phyloP scores from a whole-genome alignment of 2,329 filamentous ascomycete genomes.

The Xylariaceae sp. region DNA sequence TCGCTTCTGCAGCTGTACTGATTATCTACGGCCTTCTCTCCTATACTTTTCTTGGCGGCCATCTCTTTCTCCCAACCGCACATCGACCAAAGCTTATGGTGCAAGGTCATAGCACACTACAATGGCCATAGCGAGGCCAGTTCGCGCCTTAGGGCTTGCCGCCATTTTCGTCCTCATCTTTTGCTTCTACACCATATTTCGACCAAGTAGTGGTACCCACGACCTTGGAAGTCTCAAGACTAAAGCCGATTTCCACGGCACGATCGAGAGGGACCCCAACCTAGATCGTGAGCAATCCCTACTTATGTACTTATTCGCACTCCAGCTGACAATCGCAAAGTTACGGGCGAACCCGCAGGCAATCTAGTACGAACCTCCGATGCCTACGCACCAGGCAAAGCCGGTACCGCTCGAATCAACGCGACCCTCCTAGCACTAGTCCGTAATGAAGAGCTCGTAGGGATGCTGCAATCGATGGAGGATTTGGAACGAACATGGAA shows the following conservation, averaged over 20 bases:
- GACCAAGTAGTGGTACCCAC: constrained; percentile 48
- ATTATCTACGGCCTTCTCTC: background rate
- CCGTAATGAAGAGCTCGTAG: constrained; percentile 85
- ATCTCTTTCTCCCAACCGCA: constrained; percentile 4
- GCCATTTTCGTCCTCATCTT: constrained; percentile 78
- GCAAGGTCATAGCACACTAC: constrained; percentile 42
- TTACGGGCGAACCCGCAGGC: constrained; percentile 82
- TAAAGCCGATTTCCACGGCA: constrained; percentile 49
- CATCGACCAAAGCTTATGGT: constrained; percentile 35
- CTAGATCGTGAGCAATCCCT: constrained; percentile 72
- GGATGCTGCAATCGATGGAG: constrained; percentile 85
- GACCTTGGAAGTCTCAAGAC: constrained; percentile 44
- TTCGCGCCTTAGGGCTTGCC: constrained; percentile 77
- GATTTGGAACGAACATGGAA: constrained; percentile 98
- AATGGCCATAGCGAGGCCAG: constrained; percentile 87
- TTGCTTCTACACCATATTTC: constrained; percentile 78
- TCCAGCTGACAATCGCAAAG: constrained; percentile 53
- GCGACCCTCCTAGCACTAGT: constrained; percentile 92
- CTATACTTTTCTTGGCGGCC: constrained; percentile 1
- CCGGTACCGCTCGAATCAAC: constrained; percentile 83
- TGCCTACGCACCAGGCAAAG: constrained; percentile 78
- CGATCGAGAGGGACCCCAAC: constrained; percentile 77
- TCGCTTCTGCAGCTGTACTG: background rate
- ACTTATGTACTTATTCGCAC: background rate
- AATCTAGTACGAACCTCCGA: constrained; percentile 74